Conservation (phyloP, 768 basidiomycete species). For the Suillus subluteus region DNA sequence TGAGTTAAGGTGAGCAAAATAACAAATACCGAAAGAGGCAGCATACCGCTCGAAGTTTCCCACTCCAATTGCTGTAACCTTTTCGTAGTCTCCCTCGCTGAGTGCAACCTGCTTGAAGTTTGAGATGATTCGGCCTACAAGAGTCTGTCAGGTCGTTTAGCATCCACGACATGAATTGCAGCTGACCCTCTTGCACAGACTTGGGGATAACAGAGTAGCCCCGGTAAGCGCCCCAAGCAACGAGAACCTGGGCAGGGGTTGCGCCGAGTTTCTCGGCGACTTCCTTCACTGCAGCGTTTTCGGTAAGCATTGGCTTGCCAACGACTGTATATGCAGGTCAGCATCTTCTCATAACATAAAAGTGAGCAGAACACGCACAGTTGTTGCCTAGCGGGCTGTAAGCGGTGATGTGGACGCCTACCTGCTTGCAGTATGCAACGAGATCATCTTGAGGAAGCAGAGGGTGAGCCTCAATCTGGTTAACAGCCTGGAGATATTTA, state of each 20-base stretch:
- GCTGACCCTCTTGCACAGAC: slow-evolving; percentile 63
- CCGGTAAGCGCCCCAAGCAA: slow-evolving; percentile 78
- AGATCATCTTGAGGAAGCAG: slow-evolving; percentile 77
- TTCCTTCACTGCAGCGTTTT: slow-evolving; percentile 60
- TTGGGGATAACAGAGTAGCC: slow-evolving; percentile 88
- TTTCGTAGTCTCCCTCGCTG: slow-evolving; percentile 66
- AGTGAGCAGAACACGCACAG: slow-evolving; percentile 42
- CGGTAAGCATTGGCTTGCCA: slow-evolving; percentile 68
- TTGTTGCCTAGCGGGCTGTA: slow-evolving; percentile 85
- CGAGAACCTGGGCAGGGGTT: slow-evolving; percentile 78
- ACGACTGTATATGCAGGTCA: slow-evolving; percentile 42
- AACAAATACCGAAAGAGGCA: background rate
- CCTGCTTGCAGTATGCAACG: slow-evolving; percentile 65
- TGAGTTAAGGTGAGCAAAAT: background rate
- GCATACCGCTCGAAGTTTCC: slow-evolving; percentile 40
- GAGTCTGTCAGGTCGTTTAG: background rate
- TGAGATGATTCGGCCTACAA: slow-evolving; percentile 61
- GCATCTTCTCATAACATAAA: background rate
- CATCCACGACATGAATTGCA: slow-evolving; percentile 9
- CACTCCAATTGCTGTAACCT: slow-evolving; percentile 42
- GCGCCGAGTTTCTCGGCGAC: slow-evolving; percentile 66
- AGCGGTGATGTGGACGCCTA: slow-evolving; percentile 72
- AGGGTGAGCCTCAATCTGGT: slow-evolving; percentile 88
- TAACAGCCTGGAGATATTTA: slow-evolving; percentile 47
- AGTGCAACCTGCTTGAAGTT: slow-evolving; percentile 81